A percentile compares a stretch with the other conserved stretches of the same genome.
Conservation (phyloP, 306 rosid species). For the Pyrus betulifolia region DNA sequence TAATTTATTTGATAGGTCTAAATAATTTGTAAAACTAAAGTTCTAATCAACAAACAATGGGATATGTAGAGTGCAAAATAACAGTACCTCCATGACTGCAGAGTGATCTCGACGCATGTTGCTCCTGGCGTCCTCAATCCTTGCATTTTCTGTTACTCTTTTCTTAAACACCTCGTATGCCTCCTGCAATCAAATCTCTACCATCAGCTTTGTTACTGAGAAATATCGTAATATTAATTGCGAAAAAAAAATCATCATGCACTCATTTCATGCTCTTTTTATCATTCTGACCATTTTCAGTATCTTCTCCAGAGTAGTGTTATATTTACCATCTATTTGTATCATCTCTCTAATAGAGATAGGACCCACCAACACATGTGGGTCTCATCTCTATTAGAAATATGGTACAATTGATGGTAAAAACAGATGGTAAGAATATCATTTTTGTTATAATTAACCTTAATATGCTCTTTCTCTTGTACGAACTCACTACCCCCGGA, state of each 20-base stretch:
- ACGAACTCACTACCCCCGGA: conserved; percentile 22
- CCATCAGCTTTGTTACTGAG: background rate
- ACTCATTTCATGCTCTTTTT: no score
- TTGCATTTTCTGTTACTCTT: conserved; percentile 12
- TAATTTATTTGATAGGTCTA: background rate
- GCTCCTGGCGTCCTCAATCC: conserved; percentile 8
- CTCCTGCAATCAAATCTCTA: conserved; percentile 29
- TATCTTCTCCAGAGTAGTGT: background rate
- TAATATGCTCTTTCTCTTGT: conserved; percentile 22
- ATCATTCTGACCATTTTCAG: background rate
- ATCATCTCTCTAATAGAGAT: no score
- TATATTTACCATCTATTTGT: no score
- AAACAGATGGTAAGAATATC: no score
- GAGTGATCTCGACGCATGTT: conserved; percentile 30
- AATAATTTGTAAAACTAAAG: no score
- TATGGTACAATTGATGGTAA: no score
- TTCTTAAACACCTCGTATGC: conserved; percentile 34
- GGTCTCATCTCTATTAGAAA: no score
- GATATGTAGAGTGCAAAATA: no score
- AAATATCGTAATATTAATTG: no score
- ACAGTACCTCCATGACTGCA: conserved; percentile 43
- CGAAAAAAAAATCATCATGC: no score
- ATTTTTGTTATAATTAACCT: conserved; percentile 16
- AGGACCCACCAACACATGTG: no score
- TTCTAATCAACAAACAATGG: no score